Percentiles rank a stretch among this genome's conserved stretches.
Evolutionary conservation across 1,284 basidiomycete species (phyloP).

Genomic region (Naganishia sp.): DNA sequence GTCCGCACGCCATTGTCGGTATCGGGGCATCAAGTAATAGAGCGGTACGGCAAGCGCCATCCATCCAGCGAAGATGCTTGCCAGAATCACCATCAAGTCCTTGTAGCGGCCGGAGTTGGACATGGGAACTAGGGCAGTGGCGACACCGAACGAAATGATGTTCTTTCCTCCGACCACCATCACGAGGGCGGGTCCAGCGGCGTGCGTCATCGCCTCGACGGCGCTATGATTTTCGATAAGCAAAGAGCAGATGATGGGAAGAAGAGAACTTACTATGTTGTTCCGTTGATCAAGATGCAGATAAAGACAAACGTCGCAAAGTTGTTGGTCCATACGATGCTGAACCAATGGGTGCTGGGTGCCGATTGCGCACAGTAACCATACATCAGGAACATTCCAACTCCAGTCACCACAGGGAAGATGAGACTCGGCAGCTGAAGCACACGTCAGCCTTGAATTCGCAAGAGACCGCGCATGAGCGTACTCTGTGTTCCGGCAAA

Average conservation of each 20-base stretch:
- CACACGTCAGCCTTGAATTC: not conserved
- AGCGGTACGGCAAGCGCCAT: constrained; percentile 26
- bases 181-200: constrained; percentile 29
- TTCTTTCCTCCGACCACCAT: constrained; percentile 32
- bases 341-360: constrained; percentile 26
- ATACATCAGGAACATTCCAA: constrained; percentile 26
- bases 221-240: not conserved
- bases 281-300: constrained; percentile 23
- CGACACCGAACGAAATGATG: constrained; percentile 25
- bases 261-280: constrained; percentile 24
- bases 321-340: constrained; percentile 30
- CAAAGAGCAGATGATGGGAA: not conserved
- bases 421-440: constrained; percentile 18
- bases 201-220: constrained; percentile 29
- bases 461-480: not conserved
- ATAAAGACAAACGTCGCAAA: constrained; percentile 22
- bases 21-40: constrained; percentile 28
- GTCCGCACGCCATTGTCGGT: constrained; percentile 15
- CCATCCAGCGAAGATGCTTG: constrained; percentile 13
- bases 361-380: constrained; percentile 26
- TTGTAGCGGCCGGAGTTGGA: constrained; percentile 16
- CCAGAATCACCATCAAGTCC: constrained; percentile 12
- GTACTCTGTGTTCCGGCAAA: constrained; percentile 30
- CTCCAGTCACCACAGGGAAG: constrained; percentile 23
- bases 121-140: constrained; percentile 24